Evolutionary conservation across 2,329 filamentous ascomycete genomes (phyloP), one percentile per base, ranked within the genome.

Genomic region (Paraconiothyrium sp.): DNA sequence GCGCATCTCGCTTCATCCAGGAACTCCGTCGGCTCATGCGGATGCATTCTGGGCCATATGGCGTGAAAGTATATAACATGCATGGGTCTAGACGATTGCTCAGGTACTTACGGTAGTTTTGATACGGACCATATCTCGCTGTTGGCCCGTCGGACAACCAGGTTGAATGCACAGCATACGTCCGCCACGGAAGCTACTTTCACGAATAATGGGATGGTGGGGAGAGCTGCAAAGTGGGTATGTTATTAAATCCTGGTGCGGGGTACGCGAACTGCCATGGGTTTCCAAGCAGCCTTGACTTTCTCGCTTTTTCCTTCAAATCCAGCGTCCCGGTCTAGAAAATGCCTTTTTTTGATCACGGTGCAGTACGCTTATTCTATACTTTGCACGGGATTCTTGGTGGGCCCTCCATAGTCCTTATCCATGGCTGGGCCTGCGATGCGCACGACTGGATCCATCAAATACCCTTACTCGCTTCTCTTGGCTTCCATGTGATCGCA

Each of bases 351-450:
- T 61, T 64, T 44, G 22, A 51, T 5, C 54, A 57, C 58, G 35
- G 49, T n/a, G 22, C 49, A n/a, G 44, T 64, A 8, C 47, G 41
- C 16, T 63, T 70, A 62, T 62, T 63, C 61, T 62, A 74, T 76
- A 58, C 89, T 89, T 56, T 76, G 72, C 34, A 61, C n/a, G 63
- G 64, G 16, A 14, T 30, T 46, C 9, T 30, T 27, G 48, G 81
- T 93, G 64, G 91, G 86, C 62, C 91, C 90, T 48, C 90, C 92
- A 76, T 92, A 93, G 73, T 95, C 92, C 79, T 94, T 93, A 77
- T 90, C 89, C 13, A 88, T 89, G 57, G 84, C 85, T 50, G 84
- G 87, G 20, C 80, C 58, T 69, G 68, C 60, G 63, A 67, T 44
- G 63, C 60, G 10, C 57, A 66, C 35, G 68, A 71, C 59, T 72